A percentile compares a stretch with the other conserved stretches of the same genome.
These are phyloP conservation scores for Dictyostelium brefeldianum DNA, from an alignment of 78 protist genomes.

Conservation along the genomic window DNA sequence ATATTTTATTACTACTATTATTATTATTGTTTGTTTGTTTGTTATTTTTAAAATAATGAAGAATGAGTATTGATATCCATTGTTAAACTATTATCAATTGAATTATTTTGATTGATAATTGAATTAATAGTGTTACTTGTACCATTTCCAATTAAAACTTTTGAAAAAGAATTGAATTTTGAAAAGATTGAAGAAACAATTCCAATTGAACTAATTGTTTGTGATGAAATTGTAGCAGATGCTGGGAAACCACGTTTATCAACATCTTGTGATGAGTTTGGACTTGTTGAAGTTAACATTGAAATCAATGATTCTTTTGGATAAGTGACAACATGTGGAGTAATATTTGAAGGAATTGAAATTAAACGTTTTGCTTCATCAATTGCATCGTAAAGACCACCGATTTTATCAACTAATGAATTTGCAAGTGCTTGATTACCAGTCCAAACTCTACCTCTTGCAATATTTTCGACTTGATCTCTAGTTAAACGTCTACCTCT, in stretches of 20 bases:
- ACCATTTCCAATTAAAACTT: not conserved
- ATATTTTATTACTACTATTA: too few relatives aligned
- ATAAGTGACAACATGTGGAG: slow-evolving; percentile 21
- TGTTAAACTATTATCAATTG: not conserved
- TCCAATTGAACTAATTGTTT: not conserved
- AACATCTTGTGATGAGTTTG: slow-evolving; percentile 41
- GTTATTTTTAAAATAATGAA: not conserved
- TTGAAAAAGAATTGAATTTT: not conserved
- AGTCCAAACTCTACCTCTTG: slow-evolving; percentile 81
- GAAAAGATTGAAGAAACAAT: not conserved
- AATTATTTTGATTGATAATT: not conserved
- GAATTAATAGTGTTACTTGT: not conserved
- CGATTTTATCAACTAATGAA: slow-evolving; percentile 50
- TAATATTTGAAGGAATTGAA: not conserved
- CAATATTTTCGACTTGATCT: slow-evolving; percentile 59
- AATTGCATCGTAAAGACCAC: slow-evolving; percentile 64
- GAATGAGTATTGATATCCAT: not conserved
- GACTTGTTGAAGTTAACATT: not conserved
- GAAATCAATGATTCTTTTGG: slow-evolving; percentile 24
- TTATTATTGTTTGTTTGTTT: too few relatives aligned
- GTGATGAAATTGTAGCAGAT: not conserved
- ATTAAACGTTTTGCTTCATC: slow-evolving; percentile 19
- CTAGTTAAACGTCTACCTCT: slow-evolving; percentile 37
- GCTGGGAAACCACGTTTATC: slow-evolving; percentile 46
- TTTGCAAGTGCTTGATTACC: slow-evolving; percentile 48